A percentile compares a stretch with the other conserved stretches of the same genome.
Conservation (phyloP, 306 rosid species). For the Casuarina glauca region DNA sequence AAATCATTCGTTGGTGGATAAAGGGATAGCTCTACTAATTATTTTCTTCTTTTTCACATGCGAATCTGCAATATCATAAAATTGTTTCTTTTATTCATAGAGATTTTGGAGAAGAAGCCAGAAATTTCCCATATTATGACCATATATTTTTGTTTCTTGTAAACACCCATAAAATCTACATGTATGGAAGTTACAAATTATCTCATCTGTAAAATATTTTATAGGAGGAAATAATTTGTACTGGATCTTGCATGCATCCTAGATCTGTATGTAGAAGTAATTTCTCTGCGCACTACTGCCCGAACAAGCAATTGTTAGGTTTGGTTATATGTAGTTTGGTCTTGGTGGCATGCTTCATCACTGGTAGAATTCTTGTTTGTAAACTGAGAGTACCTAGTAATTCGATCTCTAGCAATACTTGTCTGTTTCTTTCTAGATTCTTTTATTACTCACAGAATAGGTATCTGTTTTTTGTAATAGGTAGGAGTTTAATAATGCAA, state of each 20-base stretch:
- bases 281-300: not conserved
- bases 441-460: not conserved
- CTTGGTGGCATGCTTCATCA: conserved; percentile 4
- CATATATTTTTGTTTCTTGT: not conserved
- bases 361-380: not conserved
- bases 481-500: not conserved
- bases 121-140: not conserved
- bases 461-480: not conserved
- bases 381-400: not conserved
- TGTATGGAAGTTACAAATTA: not conserved
- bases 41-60: not conserved
- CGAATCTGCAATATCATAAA: not conserved
- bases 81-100: not conserved
- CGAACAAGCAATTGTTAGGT: not conserved
- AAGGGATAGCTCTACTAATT: not conserved
- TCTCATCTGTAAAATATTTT: not conserved
- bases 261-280: not conserved
- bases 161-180: not conserved
- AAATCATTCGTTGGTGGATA: not conserved
- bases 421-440: not conserved
- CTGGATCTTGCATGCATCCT: not conserved
- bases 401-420: not conserved
- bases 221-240: not conserved
- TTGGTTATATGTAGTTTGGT: not conserved
- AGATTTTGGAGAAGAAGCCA: not conserved